Evolutionary conservation across 768 basidiomycete genomes (phyloP), one percentile per base, ranked within the genome.

Genomic region (Boletus reticuloceps): DNA sequence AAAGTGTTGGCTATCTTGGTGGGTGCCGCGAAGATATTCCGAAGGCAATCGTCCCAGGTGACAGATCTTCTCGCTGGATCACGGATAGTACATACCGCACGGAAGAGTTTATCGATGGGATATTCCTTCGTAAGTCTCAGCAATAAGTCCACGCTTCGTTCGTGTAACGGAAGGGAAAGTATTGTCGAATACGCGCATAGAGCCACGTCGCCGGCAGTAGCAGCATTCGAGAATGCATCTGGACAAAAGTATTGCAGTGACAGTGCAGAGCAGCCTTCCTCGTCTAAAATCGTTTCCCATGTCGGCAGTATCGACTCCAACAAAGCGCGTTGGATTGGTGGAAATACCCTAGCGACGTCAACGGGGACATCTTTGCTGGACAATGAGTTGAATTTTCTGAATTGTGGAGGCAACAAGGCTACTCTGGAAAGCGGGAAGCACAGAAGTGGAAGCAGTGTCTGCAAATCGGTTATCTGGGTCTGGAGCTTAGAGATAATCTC

Each of bases 41-140:
- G 82, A 22, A 94, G 81, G 59, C 79, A 83, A 60, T 93, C 88
- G 59, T 91, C 88, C 94, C 94, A 97, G 43, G 65, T 63, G 20
- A 80, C 62, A 32, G 68, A 71, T 39, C 66, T 68, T 54, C 69
- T 71, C 27, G 57, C 60, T 22, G 43, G 53, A 20, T 59, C 54
- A 42, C n/a, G 54, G 17, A 59, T 56, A 2, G 70, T 58, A 63
- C 80, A 84, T 17, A 86, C 64, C 12, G 79, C 73, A n/a, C 68
- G 62, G 66, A 87, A 82, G 32, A 94, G 69, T 44, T 84, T 76
- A 59, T 89, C 85, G 38, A 94, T 70, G 5, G 89, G 82, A 67
- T 92, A 94, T 31, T 81, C 75, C 45, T 65, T 73, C 10, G 77
- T 66, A 17, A 95, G 74, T n/a, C 71, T 76, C 19, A 74, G 74